Percentiles rank a stretch among this genome's conserved stretches.
These are phyloP conservation scores for Mycena sanguinolenta DNA, from an alignment of 768 basidiomycete species.

Conservation along the genomic window DNA sequence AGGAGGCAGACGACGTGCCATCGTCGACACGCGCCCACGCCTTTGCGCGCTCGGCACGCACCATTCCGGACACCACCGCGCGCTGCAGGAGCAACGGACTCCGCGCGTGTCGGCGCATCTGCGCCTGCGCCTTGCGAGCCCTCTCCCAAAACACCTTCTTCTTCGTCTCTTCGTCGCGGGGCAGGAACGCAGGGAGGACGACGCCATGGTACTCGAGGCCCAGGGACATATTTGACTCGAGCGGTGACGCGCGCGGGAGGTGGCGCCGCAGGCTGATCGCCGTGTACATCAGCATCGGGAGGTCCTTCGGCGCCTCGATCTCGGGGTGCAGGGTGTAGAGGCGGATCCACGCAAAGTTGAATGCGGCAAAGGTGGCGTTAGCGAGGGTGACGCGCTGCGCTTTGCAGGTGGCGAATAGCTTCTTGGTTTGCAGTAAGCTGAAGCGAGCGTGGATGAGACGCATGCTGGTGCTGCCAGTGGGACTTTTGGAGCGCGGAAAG, in stretches of 20 bases:
- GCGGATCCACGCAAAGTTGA: conserved; percentile 39
- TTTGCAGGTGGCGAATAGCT: conserved; percentile 37
- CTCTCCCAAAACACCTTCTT: conserved; percentile 35
- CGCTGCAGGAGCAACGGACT: conserved; percentile 35
- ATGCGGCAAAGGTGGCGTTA: conserved; percentile 33
- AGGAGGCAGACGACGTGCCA: too few species aligned
- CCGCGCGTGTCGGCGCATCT: conserved; percentile 28
- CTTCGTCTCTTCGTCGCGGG: background rate
- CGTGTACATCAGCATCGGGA: conserved; percentile 37
- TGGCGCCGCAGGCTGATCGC: conserved; percentile 36
- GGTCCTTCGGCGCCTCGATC: conserved; percentile 17
- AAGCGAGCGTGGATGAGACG: conserved; percentile 20
- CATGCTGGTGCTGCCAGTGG: background rate
- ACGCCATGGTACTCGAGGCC: conserved; percentile 40
- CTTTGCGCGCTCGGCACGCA: conserved; percentile 33
- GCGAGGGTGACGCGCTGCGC: conserved; percentile 30
- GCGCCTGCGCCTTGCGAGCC: conserved; percentile 28
- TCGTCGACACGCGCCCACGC: conserved; percentile 67
- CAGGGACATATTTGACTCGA: conserved; percentile 35
- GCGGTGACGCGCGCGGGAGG: conserved; percentile 24
- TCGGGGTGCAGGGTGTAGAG: conserved; percentile 21
- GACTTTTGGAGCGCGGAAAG: conserved; percentile 20
- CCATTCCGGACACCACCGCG: conserved; percentile 24
- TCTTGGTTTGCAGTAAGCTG: background rate
- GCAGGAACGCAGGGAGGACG: conserved; percentile 37